Evolutionary conservation across 306 rosid genomes (phyloP), one percentile per base, ranked within the genome.

Genomic region (Acacia crassicarpa): DNA sequence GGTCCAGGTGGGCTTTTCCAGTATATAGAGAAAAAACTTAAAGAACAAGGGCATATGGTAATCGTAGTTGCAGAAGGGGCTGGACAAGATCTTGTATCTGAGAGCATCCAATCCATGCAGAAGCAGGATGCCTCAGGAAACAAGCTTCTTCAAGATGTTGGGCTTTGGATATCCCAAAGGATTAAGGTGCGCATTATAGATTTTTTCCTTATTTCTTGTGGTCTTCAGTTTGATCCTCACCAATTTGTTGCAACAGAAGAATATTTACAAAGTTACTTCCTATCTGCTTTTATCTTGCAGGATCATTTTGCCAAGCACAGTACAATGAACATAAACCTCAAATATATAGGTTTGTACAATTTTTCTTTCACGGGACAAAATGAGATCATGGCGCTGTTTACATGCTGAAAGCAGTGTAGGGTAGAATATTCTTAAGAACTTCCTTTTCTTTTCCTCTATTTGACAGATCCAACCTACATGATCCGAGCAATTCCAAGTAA

Each of bases 1-100:
- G 98, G 99, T 63, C 88, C 89, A 2, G 99, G 99, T 46, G 99
- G 99, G 48, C 97, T 95, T 83, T 92, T 84, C 38, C 98, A 95
- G 49, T 93, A 84, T 84, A 74, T 91, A 48, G 96, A 89, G 83
- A 92, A 75, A 83, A 85, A 94, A 58, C 93, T 93, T 16, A 89
- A 83, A 83, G 99, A 95, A 85, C 89, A 87, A 8, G 99, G 96
- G 17, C 99, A 95, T 91, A 89, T 95, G 96, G 99, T 95, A 74
- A 86, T 95, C 69, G 99, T 95, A 66, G 86, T 93, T 56, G 99
- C 99, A 17, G 99, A 95, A 90, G 99, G 98, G 56, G 99, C 99
- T 19, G 99, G 97, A 16, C 98, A 93, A 80, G 97, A 92, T 38
- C 93, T 93, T 67, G 90, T 92, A 30, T 84, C 96, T 72, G 91